A percentile compares a stretch with the other conserved stretches of the same genome.
phyloP scores from a whole-genome alignment of 257 asterid species.

The Petunia secreta region DNA sequence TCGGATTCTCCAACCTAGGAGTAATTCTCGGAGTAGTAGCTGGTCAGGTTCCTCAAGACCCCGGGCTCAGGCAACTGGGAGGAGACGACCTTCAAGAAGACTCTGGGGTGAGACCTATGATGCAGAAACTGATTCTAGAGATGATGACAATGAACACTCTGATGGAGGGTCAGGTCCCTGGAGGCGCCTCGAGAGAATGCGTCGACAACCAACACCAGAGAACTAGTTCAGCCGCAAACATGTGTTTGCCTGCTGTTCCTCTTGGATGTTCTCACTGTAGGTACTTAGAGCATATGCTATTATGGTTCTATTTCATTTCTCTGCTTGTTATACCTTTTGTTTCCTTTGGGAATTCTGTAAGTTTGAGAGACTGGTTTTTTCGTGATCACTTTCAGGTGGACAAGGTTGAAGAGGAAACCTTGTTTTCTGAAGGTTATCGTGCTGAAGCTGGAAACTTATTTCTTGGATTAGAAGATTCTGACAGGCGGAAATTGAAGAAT shows the following conservation, averaged over 20 bases:
- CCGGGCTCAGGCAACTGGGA: slow-evolving; percentile 50
- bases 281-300: not conserved
- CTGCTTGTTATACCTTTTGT: not conserved
- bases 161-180: slow-evolving; percentile 34
- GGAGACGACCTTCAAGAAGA: slow-evolving; percentile 58
- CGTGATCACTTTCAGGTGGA: slow-evolving; percentile 13
- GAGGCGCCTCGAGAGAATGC: slow-evolving; percentile 34
- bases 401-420: not conserved
- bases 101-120: slow-evolving; percentile 72
- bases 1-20: slow-evolving; percentile 61
- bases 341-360: not conserved
- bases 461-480: not conserved
- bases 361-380: not conserved
- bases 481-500: not conserved
- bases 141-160: slow-evolving; percentile 43
- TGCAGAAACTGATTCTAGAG: slow-evolving; percentile 54
- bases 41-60: slow-evolving; percentile 56
- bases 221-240: slow-evolving; percentile 30
- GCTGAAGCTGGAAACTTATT: not conserved
- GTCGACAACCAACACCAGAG: slow-evolving; percentile 43
- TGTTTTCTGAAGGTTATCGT: too few species aligned
- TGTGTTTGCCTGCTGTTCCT: slow-evolving; percentile 19
- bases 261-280: slow-evolving; percentile 9
- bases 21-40: slow-evolving; percentile 46
- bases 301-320: not conserved